Percentiles rank a stretch among this genome's conserved stretches.
phyloP scores from a whole-genome alignment of 2,329 filamentous ascomycete species.

The Penicillium sp. region DNA sequence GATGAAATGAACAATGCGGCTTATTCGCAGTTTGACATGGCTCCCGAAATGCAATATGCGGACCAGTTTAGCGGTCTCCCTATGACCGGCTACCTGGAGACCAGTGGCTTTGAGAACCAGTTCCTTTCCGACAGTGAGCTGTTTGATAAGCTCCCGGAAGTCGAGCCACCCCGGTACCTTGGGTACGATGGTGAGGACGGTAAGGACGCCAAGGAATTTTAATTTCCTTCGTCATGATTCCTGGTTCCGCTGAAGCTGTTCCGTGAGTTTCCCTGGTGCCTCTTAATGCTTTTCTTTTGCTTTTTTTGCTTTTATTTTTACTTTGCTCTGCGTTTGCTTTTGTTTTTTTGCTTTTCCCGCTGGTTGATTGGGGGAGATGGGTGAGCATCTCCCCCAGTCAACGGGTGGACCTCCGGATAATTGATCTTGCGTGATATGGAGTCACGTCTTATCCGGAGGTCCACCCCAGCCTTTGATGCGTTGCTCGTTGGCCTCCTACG shows the following conservation, averaged over 20 bases:
- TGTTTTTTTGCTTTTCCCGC: neutral
- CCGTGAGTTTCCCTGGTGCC: no score
- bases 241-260: neutral
- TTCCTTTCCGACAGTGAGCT: neutral
- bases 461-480: neutral
- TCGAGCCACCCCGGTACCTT: neutral
- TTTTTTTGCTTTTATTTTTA: no score
- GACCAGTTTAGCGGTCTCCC: neutral
- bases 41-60: neutral
- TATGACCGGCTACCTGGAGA: neutral
- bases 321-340: neutral
- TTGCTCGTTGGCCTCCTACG: slow-evolving; percentile 1
- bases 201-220: neutral
- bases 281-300: neutral
- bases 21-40: neutral
- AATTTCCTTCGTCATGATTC: neutral
- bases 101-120: neutral
- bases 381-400: neutral
- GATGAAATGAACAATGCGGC: no score
- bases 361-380: neutral
- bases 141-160: neutral
- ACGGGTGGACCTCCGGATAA: neutral
- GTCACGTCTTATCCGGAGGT: neutral
- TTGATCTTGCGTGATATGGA: slow-evolving; percentile 1
- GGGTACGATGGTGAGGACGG: neutral